Percentiles rank a stretch among this genome's conserved stretches.
These are phyloP conservation scores for Plenodomus biglobosus DNA, from an alignment of 2,329 filamentous ascomycete species.

Conservation along the genomic window DNA sequence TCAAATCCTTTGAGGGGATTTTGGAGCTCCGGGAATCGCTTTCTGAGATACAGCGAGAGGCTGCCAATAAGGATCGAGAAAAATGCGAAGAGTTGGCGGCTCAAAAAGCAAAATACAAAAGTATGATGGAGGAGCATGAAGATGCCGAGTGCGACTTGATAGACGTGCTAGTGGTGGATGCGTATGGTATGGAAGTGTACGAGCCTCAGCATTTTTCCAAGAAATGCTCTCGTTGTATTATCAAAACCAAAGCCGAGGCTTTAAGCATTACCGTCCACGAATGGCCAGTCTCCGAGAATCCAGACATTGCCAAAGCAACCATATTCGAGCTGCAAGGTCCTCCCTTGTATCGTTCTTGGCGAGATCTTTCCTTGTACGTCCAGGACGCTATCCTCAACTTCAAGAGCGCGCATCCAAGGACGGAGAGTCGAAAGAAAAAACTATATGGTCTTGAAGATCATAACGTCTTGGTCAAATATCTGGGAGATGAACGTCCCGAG, in stretches of 20 bases:
- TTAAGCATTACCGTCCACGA: conserved; percentile 56
- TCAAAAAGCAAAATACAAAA: too few relatives aligned
- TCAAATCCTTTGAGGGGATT: conserved; percentile 52
- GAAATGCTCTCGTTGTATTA: conserved; percentile 36
- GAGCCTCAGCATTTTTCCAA: too few relatives aligned
- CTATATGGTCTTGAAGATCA: conserved; percentile 23
- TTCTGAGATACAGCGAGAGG: conserved; percentile 44
- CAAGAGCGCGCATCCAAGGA: not conserved
- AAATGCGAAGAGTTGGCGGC: conserved; percentile 19
- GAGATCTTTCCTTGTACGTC: conserved; percentile 52
- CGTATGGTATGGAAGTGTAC: too few relatives aligned
- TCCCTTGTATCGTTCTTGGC: conserved; percentile 52
- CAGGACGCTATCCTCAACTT: conserved; percentile 45
- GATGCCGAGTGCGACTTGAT: too few relatives aligned
- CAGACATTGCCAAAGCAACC: conserved; percentile 44
- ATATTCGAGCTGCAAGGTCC: conserved; percentile 58
- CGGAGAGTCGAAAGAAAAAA: too few relatives aligned
- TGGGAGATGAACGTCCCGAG: not conserved
- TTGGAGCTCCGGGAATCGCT: conserved; percentile 42
- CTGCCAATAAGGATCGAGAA: conserved; percentile 22
- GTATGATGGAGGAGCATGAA: too few relatives aligned
- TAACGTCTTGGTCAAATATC: conserved; percentile 5
- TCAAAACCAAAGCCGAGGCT: conserved; percentile 31
- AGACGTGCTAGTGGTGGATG: too few relatives aligned
- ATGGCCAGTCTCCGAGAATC: conserved; percentile 55